phyloP scores from a whole-genome alignment of 192 early-diverging fungal species.

The Coemansia sp. region DNA sequence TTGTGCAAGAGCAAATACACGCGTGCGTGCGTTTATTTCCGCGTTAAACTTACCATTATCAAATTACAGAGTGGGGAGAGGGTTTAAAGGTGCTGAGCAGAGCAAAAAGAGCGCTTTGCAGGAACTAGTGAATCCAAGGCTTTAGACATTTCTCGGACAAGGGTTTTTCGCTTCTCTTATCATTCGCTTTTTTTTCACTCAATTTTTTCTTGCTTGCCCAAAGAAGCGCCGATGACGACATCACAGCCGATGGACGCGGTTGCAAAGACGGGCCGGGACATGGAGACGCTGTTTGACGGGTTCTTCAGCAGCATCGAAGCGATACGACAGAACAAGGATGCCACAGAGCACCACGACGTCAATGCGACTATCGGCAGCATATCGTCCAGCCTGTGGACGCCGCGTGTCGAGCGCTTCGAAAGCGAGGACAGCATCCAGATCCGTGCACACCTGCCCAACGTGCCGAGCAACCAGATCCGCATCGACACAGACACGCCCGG shows the following conservation, averaged over 20 bases:
- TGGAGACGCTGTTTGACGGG: conserved; percentile 41
- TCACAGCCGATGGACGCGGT: conserved; percentile 4
- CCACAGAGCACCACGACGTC: conserved; percentile 11
- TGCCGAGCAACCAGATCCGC: conserved; percentile 38
- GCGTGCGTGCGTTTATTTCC: background rate
- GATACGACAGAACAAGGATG: conserved; percentile 20
- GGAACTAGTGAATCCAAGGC: too few relatives aligned
- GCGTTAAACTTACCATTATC: background rate
- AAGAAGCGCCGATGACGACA: background rate
- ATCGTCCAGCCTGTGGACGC: conserved; percentile 42
- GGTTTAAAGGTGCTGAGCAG: too few relatives aligned
- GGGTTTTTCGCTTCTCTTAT: background rate
- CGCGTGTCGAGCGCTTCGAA: conserved; percentile 31
- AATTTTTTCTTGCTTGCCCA: background rate
- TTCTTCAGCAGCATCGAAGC: conserved; percentile 50
- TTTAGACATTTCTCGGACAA: background rate
- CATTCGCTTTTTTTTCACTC: background rate
- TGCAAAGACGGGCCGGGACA: conserved; percentile 34
- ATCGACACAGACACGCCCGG: conserved; percentile 36
- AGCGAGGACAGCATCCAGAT: conserved; percentile 16
- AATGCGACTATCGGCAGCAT: conserved; percentile 36
- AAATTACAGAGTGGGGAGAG: too few relatives aligned
- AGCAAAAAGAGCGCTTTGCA: too few relatives aligned
- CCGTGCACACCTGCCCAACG: conserved; percentile 27
- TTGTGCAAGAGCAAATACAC: background rate